Base-by-base conservation (phyloP, 73 alveolate species). In the Paramecium tetraurelia region DNA sequence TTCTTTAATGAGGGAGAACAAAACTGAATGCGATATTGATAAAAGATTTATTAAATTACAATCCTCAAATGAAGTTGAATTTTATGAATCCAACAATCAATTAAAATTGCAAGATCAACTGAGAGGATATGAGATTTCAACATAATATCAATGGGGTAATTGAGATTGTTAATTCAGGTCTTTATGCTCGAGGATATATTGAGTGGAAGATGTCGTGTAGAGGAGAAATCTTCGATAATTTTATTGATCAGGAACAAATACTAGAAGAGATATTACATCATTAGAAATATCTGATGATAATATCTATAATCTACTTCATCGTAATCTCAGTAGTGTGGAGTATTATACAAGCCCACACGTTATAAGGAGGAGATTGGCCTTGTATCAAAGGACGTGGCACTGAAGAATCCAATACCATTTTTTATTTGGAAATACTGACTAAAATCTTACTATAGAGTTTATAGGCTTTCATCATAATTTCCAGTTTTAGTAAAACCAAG, bases 141-240 rank as follows among this genome's bases (percentile, higher is more conserved):
- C 9, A 24, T 21, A 31, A 18, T 80, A 80, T 80, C 14, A 80
- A 80, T 80, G 90, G 90, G 84, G 84, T 63, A 63, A 27, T 63
- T 31, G 9, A 12, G 3, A 63, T 6, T 22, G 10, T 63, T 4
- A 16, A 9, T 27, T 6, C 4, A 63, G 90, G 90, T 16, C 7
- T 80, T 11, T 80, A 80, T 80, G n/a, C 29, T n/a, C 44, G 90
- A 80, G 44, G 46, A 80, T 46, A 80, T 5, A 80, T 80, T 4
- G 24, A 9, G 24, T 80, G 90, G 90, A 80, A 80, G 46, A 41
- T 44, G 90, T 40, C 21, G 6, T 80, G 90, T 46, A 80, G 90
- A 80, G 90, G 90, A 41, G 53, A 80, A 14, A 9, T 44, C 2
- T 22, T 80, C 7, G 31, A 80, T 31, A 12, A 80, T 24, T 80